Conservation (phyloP, 192 early-diverging fungal species). For the Geranomyces michiganensis region DNA sequence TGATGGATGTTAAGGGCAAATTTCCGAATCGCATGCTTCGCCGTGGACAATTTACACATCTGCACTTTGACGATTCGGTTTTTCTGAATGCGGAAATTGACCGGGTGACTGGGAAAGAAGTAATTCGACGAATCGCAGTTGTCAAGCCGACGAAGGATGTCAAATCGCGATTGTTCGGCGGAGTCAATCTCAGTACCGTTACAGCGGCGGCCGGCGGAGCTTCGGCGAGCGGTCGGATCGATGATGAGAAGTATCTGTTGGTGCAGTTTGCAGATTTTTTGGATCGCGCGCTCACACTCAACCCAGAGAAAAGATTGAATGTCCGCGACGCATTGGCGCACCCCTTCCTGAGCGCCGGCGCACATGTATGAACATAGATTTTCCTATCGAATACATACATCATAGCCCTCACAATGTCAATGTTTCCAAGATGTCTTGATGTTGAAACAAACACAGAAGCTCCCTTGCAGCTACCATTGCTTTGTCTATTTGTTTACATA, state of each 20-base stretch:
- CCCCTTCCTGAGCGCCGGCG: constrained; percentile 64
- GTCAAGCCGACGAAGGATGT: constrained; percentile 73
- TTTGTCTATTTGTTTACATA: constrained; percentile 33
- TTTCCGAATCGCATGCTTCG: constrained; percentile 83
- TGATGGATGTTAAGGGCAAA: constrained; percentile 93
- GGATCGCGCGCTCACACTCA: constrained; percentile 79
- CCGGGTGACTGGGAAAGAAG: constrained; percentile 65
- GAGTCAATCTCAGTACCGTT: not conserved
- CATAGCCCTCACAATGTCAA: no score
- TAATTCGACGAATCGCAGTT: constrained; percentile 67
- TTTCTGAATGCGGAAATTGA: constrained; percentile 68
- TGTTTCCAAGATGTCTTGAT: no score
- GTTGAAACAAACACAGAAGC: not conserved
- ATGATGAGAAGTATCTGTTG: constrained; percentile 64
- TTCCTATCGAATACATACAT: no score
- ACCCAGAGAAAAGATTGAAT: constrained; percentile 87
- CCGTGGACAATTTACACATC: constrained; percentile 75
- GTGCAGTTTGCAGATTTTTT: constrained; percentile 80
- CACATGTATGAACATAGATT: no score
- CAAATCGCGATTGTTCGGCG: constrained; percentile 65
- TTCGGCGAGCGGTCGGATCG: constrained; percentile 36
- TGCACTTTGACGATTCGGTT: constrained; percentile 81
- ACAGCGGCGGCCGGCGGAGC: not conserved
- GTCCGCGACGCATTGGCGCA: constrained; percentile 85
- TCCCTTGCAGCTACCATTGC: not conserved